These are phyloP conservation scores for Nicotiana sylvestris DNA, from an alignment of 257 asterid genomes.

Conservation along the genomic window DNA sequence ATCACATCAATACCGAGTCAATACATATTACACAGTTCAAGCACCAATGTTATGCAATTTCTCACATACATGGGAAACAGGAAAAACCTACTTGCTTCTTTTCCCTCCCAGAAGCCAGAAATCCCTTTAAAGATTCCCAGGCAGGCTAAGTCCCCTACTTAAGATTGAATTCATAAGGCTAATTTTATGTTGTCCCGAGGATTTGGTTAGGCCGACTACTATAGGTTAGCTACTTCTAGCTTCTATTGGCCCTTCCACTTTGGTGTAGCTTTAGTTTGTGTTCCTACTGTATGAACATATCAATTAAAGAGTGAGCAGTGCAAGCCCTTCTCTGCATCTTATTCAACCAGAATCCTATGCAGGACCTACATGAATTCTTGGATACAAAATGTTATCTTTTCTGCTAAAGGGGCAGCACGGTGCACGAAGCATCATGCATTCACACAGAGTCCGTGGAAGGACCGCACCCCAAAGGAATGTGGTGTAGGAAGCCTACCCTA, in stretches of 20 bases:
- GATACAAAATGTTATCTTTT: background rate
- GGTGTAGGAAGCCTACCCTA: too few relatives aligned
- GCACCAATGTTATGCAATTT: background rate
- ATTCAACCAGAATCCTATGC: background rate
- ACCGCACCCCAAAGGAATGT: too few relatives aligned
- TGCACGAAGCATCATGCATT: too few relatives aligned
- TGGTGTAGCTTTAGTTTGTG: too few relatives aligned
- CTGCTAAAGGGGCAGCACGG: background rate
- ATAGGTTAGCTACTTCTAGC: too few relatives aligned
- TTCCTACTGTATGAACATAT: too few relatives aligned
- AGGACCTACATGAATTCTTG: background rate
- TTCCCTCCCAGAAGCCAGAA: slow-evolving; percentile 2
- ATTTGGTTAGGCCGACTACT: too few relatives aligned
- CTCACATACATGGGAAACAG: background rate
- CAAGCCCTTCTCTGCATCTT: background rate
- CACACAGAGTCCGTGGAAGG: too few relatives aligned
- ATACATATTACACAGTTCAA: background rate
- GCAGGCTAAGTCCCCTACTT: background rate
- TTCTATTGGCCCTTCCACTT: too few relatives aligned
- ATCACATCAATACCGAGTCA: slow-evolving; percentile 2
- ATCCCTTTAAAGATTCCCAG: background rate
- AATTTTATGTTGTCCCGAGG: too few relatives aligned
- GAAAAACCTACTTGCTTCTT: background rate
- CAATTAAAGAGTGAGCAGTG: too few relatives aligned
- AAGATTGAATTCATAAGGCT: too few relatives aligned